Evolutionary conservation across 768 basidiomycete species (phyloP).

Genomic region (Aureoboletus auriporus): DNA sequence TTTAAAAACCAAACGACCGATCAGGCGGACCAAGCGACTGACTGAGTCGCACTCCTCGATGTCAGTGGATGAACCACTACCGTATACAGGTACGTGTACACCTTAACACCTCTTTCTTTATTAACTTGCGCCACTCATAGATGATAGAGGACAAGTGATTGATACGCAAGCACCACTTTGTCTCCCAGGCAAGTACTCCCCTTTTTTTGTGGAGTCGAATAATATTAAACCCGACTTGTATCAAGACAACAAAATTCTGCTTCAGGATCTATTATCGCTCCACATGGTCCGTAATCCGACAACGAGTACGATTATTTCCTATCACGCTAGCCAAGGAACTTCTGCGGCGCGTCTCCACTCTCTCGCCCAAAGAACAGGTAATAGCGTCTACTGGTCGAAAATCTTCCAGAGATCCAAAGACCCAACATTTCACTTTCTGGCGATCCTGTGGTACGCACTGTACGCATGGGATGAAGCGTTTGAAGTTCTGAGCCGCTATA

Average conservation of each 20-base stretch:
- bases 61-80: neutral
- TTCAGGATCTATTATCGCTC: slow-evolving; percentile 34
- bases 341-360: slow-evolving; percentile 24
- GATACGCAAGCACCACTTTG: slow-evolving; percentile 30
- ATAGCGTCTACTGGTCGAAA: slow-evolving; percentile 35
- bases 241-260: slow-evolving; percentile 18
- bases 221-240: neutral
- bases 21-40: slow-evolving; percentile 10
- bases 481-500: slow-evolving; percentile 46
- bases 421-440: slow-evolving; percentile 31
- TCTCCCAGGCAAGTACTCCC: slow-evolving; percentile 13
- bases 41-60: neutral
- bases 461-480: slow-evolving; percentile 63
- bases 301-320: slow-evolving; percentile 34
- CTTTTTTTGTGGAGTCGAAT: neutral
- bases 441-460: slow-evolving; percentile 54
- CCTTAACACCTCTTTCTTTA: neutral
- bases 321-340: slow-evolving; percentile 23
- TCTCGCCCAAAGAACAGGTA: slow-evolving; percentile 23
- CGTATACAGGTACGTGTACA: slow-evolving; percentile 10
- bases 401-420: slow-evolving; percentile 28
- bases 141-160: slow-evolving; percentile 17
- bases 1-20: slow-evolving; percentile 28
- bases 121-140: slow-evolving; percentile 3
- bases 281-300: slow-evolving; percentile 35